Evolutionary conservation across 2,329 filamentous ascomycete genomes (phyloP), one percentile per base, ranked within the genome.

Genomic region (Calonectria naviculata): DNA sequence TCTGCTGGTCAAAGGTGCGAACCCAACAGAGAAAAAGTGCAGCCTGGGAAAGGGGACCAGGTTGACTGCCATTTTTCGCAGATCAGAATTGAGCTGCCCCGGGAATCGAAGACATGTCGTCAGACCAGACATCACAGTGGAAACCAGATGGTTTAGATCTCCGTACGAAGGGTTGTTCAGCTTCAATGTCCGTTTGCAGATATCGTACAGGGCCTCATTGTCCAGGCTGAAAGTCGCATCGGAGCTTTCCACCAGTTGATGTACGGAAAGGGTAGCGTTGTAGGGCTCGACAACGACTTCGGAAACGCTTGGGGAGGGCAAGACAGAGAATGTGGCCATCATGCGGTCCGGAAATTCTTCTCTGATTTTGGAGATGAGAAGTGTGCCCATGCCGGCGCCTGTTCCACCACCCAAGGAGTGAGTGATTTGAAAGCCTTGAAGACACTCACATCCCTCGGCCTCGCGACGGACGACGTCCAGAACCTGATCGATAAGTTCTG

Each of bases 11-110:
- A 99, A 92, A 84, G 97, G 97, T 86, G 97, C 96, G 85, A 99
- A 99, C 86, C 97, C 97, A 85, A 99, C 97, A 97, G 98, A 99
- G 93, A 99, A 99, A 93, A 99, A 99, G 89, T 99, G 97, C 75
- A 99, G 95, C 95, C 97, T 97, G 79, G 97, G 97, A 94, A 99
- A 99, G 74, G 97, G 97, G 88, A 99, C 97, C 90, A 99, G 98
- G 94, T 99, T 99, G 87, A 99, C 97, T 80, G 97, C 97, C 83
- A 99, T 89, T 91, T 99, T 99, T 89, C 97, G 95, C 80, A 99
- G 94, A 86, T 99, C 97, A 84, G 97, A 98, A 94, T 99, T 99
- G 79, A 99, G 93, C 91, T 99, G 97, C 85, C 97, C 97, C 68
- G 97, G 97, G 94, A 99, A 99, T 87, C 97, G 97, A 84, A 99